phyloP scores from a whole-genome alignment of 768 basidiomycete species.

The Pleurotus salmoneostramineus region DNA sequence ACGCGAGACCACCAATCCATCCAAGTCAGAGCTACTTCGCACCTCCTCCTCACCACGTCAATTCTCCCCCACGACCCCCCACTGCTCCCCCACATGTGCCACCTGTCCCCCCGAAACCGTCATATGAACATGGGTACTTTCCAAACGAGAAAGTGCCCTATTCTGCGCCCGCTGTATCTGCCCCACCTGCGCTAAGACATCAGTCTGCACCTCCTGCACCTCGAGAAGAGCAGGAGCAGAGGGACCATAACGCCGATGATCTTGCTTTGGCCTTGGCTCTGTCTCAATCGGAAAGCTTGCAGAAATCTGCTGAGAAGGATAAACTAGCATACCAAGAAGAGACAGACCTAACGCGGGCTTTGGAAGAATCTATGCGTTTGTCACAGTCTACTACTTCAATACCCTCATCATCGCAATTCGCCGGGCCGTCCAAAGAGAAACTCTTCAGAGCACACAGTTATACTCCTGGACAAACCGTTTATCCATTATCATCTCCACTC shows the following conservation, averaged over 20 bases:
- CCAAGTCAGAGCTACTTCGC: slow-evolving; percentile 4
- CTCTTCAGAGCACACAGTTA: slow-evolving; percentile 8
- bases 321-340: slow-evolving; percentile 49
- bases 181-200: not conserved
- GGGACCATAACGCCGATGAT: slow-evolving; percentile 30
- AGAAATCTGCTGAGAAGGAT: slow-evolving; percentile 26
- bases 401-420: slow-evolving; percentile 8
- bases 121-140: slow-evolving; percentile 10
- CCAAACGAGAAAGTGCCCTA: slow-evolving; percentile 17
- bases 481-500: slow-evolving; percentile 12
- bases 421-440: slow-evolving; percentile 19
- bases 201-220: not conserved
- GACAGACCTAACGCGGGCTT: slow-evolving; percentile 59
- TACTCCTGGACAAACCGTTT: slow-evolving; percentile 1
- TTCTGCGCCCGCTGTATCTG: not conserved
- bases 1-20: not conserved
- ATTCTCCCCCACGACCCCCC: slow-evolving; percentile 13
- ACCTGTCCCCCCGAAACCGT: slow-evolving; percentile 37
- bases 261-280: slow-evolving; percentile 44
- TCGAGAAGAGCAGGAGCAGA: slow-evolving; percentile 16
- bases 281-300: slow-evolving; percentile 41
- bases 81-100: slow-evolving; percentile 24
- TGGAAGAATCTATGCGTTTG: slow-evolving; percentile 45
- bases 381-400: not conserved
- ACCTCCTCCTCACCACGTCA: not conserved